These are phyloP conservation scores for Penicillium sp. DNA, from an alignment of 2,329 filamentous ascomycete species.

Conservation along the genomic window DNA sequence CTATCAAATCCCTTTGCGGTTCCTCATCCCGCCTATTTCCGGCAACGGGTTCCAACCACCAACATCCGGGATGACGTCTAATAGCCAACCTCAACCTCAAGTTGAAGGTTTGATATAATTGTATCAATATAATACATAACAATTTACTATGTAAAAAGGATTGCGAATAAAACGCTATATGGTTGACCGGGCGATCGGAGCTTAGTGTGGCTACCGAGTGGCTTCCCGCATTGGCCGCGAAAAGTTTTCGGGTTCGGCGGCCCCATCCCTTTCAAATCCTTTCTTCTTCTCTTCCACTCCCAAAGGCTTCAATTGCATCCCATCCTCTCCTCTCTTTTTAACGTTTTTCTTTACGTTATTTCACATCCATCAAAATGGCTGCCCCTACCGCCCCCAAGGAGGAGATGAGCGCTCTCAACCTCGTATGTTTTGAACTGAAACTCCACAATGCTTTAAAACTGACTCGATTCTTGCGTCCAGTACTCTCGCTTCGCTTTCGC, in stretches of 20 bases:
- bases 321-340: constrained; percentile 16
- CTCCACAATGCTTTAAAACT: constrained; percentile 49
- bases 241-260: constrained; percentile 35
- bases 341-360: constrained; percentile 16
- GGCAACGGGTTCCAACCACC: neutral
- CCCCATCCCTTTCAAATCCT: constrained; percentile 33
- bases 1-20: neutral
- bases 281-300: constrained; percentile 17
- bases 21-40: constrained; percentile 4
- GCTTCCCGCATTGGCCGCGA: constrained; percentile 30
- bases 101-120: neutral
- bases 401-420: constrained; percentile 63
- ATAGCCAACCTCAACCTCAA: neutral
- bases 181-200: constrained; percentile 10
- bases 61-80: neutral
- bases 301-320: constrained; percentile 16
- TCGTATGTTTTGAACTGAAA: constrained; percentile 42
- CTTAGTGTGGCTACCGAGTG: constrained; percentile 13
- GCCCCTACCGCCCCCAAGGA: constrained; percentile 49
- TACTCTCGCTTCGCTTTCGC: constrained; percentile 90
- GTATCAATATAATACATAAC: neutral
- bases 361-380: constrained; percentile 39
- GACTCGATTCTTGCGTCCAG: neutral
- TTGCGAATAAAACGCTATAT: neutral
- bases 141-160: neutral